Evolutionary conservation across 768 basidiomycete genomes (phyloP).

Genomic region (Phylloporus rhodoxanthus): DNA sequence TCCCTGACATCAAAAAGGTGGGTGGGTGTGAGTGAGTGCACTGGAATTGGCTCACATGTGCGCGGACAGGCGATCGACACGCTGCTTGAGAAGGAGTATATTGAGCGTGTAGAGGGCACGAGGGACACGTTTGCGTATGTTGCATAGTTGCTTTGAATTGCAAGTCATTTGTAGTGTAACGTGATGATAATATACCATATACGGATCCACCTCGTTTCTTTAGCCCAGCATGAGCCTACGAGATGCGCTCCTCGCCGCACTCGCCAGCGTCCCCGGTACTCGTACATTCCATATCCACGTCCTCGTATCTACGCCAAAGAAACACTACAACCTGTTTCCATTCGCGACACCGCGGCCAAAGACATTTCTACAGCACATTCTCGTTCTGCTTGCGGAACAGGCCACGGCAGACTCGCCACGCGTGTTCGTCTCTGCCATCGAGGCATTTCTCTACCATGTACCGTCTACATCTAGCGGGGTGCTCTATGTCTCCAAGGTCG

Average conservation of each 20-base stretch:
- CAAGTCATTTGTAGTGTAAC: slow-evolving; percentile 1
- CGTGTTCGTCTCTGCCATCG: slow-evolving; percentile 73
- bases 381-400: slow-evolving; percentile 71
- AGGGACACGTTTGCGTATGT: slow-evolving; percentile 60
- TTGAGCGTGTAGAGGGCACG: slow-evolving; percentile 89
- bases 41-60: background rate
- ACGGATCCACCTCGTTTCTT: background rate
- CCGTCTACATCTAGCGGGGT: slow-evolving; percentile 65
- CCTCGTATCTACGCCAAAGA: slow-evolving; percentile 62
- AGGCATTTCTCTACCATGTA: slow-evolving; percentile 69
- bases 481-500: slow-evolving; percentile 90
- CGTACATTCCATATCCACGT: slow-evolving; percentile 73
- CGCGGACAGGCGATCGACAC: slow-evolving; percentile 78
- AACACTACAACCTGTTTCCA: slow-evolving; percentile 65
- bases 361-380: slow-evolving; percentile 67
- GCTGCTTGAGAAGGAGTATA: slow-evolving; percentile 93
- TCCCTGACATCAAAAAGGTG: slow-evolving; percentile 95
- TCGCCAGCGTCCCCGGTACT: slow-evolving; percentile 54
- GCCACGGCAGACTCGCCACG: slow-evolving; percentile 41
- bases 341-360: slow-evolving; percentile 64
- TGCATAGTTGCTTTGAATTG: slow-evolving; percentile 17
- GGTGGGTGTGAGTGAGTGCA: background rate
- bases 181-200: slow-evolving; percentile 23
- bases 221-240: slow-evolving; percentile 42
- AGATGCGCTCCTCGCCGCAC: slow-evolving; percentile 54